Percentiles rank a stretch among this genome's conserved stretches.
These are phyloP conservation scores for Penicillium egyptiacum DNA, from an alignment of 495 filamentous ascomycete genomes.

Conservation along the genomic window DNA sequence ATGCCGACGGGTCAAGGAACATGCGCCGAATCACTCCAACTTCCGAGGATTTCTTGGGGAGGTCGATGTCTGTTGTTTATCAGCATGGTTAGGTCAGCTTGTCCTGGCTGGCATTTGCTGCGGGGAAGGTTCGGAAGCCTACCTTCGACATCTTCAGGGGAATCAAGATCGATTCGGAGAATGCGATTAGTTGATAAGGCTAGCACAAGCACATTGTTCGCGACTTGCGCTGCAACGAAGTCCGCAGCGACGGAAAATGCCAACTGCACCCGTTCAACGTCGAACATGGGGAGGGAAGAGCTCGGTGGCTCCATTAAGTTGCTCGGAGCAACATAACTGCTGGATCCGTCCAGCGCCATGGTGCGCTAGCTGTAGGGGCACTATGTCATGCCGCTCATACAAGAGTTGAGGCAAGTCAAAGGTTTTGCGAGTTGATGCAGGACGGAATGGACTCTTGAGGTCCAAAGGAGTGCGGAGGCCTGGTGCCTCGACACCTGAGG, in stretches of 20 bases:
- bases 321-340: constrained; percentile 55
- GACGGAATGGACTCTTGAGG: constrained; percentile 18
- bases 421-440: constrained; percentile 12
- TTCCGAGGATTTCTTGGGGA: constrained; percentile 90
- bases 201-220: constrained; percentile 93
- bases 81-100: constrained; percentile 18
- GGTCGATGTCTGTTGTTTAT: constrained; percentile 75
- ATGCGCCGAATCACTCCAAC: constrained; percentile 87
- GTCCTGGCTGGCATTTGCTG: constrained; percentile 20
- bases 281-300: constrained; percentile 77
- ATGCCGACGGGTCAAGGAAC: constrained; percentile 96
- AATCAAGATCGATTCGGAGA: constrained; percentile 89
- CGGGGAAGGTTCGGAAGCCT: constrained; percentile 13
- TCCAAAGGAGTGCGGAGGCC: constrained; percentile 21
- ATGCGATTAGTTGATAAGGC: constrained; percentile 87
- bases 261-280: constrained; percentile 85
- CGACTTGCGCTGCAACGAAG: constrained; percentile 94
- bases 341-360: constrained; percentile 56
- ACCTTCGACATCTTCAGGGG: constrained; percentile 95
- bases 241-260: constrained; percentile 88
- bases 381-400: constrained; percentile 39
- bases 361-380: constrained; percentile 33
- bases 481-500: constrained; percentile 20
- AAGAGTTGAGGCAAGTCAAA: constrained; percentile 13
- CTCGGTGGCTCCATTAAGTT: constrained; percentile 60